phyloP scores from a whole-genome alignment of 169 alveolate genomes.

The Cryptosporidium sp. region DNA sequence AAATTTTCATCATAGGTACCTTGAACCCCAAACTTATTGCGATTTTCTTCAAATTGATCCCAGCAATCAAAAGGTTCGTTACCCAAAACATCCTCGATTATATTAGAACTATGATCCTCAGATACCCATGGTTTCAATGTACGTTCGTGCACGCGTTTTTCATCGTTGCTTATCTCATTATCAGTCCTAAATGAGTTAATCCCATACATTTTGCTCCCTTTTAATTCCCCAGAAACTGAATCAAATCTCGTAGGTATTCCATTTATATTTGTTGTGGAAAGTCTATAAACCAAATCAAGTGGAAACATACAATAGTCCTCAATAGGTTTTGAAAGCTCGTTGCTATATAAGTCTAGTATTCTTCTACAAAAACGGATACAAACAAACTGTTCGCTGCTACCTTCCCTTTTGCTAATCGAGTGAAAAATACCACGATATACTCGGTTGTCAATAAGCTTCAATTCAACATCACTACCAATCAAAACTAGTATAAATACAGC shows the following conservation, averaged over 20 bases:
- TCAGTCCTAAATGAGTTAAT: conserved; percentile 34
- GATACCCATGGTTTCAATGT: conserved; percentile 57
- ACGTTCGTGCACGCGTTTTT: not conserved
- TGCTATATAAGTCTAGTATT: conserved; percentile 12
- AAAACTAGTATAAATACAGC: conserved; percentile 33
- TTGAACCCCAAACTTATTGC: conserved; percentile 64
- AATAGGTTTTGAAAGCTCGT: conserved; percentile 33
- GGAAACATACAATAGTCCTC: conserved; percentile 45
- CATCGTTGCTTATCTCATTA: conserved; percentile 18
- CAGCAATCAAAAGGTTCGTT: conserved; percentile 19
- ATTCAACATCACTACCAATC: conserved; percentile 55
- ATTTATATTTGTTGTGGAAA: conserved; percentile 15
- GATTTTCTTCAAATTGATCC: conserved; percentile 78
- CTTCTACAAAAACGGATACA: conserved; percentile 60
- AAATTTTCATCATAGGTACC: conserved; percentile 76
- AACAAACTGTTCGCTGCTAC: conserved; percentile 14
- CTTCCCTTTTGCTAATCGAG: conserved; percentile 29
- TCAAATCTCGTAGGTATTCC: conserved; percentile 60
- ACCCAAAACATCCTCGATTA: conserved; percentile 39
- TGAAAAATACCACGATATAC: conserved; percentile 53
- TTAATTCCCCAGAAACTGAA: conserved; percentile 44
- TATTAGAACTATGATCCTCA: conserved; percentile 17
- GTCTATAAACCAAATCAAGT: conserved; percentile 24
- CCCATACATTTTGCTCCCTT: not conserved
- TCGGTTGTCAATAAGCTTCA: conserved; percentile 9